These are phyloP conservation scores for Fragaria nilgerrensis DNA, from an alignment of 306 rosid genomes.

Conservation along the genomic window DNA sequence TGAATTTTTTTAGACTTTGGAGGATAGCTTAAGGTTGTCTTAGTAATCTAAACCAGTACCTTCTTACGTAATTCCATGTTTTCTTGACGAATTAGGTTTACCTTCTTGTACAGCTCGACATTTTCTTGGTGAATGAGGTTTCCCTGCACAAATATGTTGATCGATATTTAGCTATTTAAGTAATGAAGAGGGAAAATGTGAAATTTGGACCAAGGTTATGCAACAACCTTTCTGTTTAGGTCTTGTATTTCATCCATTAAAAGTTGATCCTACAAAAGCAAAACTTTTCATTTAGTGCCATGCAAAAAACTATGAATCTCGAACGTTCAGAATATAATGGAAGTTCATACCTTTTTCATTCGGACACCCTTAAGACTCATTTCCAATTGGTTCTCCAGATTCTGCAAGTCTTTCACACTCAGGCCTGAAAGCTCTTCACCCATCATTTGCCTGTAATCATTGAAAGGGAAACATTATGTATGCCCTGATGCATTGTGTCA, in stretches of 20 bases:
- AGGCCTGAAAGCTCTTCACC: conserved; percentile 84
- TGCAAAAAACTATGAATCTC: neutral
- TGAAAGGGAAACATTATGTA: conserved; percentile 14
- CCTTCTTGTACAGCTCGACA: conserved; percentile 65
- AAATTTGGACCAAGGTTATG: conserved; percentile 24
- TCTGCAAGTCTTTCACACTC: conserved; percentile 60
- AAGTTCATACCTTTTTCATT: conserved; percentile 55
- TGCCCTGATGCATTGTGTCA: neutral
- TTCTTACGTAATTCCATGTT: conserved; percentile 55
- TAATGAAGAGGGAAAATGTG: neutral
- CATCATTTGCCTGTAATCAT: conserved; percentile 72
- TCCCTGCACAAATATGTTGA: conserved; percentile 49
- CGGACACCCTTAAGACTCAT: conserved; percentile 78
- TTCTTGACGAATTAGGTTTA: conserved; percentile 63
- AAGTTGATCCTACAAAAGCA: conserved; percentile 60
- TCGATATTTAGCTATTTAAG: conserved; percentile 12
- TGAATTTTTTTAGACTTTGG: conserved; percentile 8
- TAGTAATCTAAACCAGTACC: conserved; percentile 40
- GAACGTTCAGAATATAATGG: conserved; percentile 8
- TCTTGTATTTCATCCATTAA: conserved; percentile 80
- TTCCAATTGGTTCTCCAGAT: conserved; percentile 77
- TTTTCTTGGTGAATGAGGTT: conserved; percentile 77
- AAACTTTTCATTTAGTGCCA: conserved; percentile 2
- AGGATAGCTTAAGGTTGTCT: conserved; percentile 22
- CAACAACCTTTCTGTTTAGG: conserved; percentile 70